phyloP scores from a whole-genome alignment of 1,284 basidiomycete genomes.

The Neotropicomus parvogracilis region DNA sequence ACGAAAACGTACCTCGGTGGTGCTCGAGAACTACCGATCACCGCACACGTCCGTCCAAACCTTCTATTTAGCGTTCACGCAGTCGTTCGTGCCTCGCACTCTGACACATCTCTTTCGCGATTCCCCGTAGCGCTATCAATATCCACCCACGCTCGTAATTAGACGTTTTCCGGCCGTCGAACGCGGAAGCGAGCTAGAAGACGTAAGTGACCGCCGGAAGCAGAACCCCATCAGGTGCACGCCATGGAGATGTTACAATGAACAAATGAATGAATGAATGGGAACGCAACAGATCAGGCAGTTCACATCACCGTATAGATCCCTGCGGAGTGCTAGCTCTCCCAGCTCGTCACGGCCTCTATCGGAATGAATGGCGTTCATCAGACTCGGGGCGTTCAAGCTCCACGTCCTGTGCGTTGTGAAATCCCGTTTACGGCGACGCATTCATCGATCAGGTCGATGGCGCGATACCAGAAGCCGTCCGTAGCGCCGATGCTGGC shows the following conservation, averaged over 20 bases:
- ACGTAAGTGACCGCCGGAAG: conserved; percentile 33
- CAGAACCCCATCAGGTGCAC: conserved; percentile 25
- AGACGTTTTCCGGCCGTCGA: conserved; percentile 19
- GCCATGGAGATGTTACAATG: no score
- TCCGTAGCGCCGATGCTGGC: conserved; percentile 25
- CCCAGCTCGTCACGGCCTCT: conserved; percentile 9
- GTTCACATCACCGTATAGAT: conserved; percentile 16
- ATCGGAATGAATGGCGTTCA: conserved; percentile 23
- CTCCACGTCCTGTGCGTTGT: conserved; percentile 32
- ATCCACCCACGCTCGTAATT: conserved; percentile 14
- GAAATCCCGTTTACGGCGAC: conserved; percentile 18
- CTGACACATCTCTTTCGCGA: conserved; percentile 17
- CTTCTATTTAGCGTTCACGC: conserved; percentile 29
- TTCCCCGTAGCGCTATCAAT: conserved; percentile 27
- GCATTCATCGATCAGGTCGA: conserved; percentile 20
- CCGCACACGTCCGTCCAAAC: conserved; percentile 24
- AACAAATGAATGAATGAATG: conserved; percentile 26
- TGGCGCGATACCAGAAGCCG: conserved; percentile 17
- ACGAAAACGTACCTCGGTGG: conserved; percentile 12
- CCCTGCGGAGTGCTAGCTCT: conserved; percentile 18
- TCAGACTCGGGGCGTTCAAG: conserved; percentile 24
- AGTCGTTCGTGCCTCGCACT: conserved; percentile 17
- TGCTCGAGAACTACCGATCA: conserved; percentile 22
- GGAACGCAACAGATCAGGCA: conserved; percentile 18
- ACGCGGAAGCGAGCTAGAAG: conserved; percentile 32